These are phyloP conservation scores for Cupressus sempervirens DNA, from an alignment of 75 land plant species.

Conservation along the genomic window DNA sequence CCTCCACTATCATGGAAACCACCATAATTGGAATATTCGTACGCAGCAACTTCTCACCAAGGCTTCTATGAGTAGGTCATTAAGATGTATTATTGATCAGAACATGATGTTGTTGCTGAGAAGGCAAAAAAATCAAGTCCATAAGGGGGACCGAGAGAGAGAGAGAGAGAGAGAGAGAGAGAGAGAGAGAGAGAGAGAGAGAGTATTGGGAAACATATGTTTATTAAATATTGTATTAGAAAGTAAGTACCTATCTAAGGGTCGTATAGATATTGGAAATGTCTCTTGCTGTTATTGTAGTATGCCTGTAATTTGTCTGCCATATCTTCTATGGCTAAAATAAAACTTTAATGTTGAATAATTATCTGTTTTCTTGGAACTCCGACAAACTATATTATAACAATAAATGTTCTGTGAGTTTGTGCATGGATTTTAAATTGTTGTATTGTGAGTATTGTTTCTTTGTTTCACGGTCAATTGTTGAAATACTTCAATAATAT, in stretches of 20 bases:
- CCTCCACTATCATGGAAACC: too few relatives aligned
- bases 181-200: background rate
- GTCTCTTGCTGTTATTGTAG: background rate
- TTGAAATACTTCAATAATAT: background rate
- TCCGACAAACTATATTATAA: background rate
- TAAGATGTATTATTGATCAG: background rate
- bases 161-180: background rate
- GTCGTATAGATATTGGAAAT: background rate
- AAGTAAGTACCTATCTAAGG: background rate
- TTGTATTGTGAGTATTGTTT: background rate
- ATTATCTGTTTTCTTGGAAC: background rate
- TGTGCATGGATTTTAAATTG: background rate
- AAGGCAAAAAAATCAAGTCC: background rate
- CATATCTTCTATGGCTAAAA: background rate
- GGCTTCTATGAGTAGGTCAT: background rate
- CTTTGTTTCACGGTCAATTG: too few relatives aligned
- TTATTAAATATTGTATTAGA: background rate
- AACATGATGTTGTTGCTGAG: background rate
- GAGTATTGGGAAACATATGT: background rate
- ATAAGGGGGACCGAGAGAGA: background rate
- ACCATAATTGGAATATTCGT: too few relatives aligned
- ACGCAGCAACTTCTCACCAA: too few relatives aligned
- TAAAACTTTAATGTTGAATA: background rate
- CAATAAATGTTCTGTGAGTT: background rate
- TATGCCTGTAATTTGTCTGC: background rate